Evolutionary conservation across 106 monocot genomes (phyloP).

Genomic region (Amphibolis antarctica): DNA sequence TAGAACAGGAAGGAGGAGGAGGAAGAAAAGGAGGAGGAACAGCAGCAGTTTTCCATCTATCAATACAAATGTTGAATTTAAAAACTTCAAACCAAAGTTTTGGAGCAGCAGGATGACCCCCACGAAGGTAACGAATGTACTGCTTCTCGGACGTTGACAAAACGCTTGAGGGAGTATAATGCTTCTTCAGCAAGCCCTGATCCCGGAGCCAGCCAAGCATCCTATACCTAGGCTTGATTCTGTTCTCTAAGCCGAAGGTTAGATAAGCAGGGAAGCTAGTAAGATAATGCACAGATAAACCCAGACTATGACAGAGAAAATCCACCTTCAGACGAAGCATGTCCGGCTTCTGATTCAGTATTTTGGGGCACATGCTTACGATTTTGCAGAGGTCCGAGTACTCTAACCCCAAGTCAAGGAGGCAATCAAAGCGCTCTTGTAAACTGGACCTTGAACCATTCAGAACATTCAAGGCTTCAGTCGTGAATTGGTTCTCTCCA

Average conservation of each 20-base stretch:
- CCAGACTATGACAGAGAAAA: constrained; percentile 45
- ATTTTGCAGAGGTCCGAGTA: constrained; percentile 51
- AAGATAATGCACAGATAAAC: constrained; percentile 48
- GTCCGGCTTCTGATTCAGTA: constrained; percentile 51
- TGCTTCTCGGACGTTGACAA: constrained; percentile 73
- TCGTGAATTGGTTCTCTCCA: constrained; percentile 51
- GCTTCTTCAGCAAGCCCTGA: constrained; percentile 43
- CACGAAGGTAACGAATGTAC: constrained; percentile 48
- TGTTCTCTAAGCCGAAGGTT: constrained; percentile 78
- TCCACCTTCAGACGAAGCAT: constrained; percentile 45
- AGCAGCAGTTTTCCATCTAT: neutral
- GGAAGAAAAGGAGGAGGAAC: too few relatives aligned
- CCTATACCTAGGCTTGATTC: constrained; percentile 61
- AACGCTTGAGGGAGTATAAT: constrained; percentile 57
- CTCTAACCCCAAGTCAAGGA: constrained; percentile 46
- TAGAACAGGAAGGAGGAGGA: too few relatives aligned
- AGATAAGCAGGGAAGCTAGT: constrained; percentile 57
- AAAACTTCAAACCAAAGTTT: constrained; percentile 80
- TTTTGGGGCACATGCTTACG: constrained; percentile 46
- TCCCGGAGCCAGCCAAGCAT: constrained; percentile 73
- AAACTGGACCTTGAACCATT: constrained; percentile 34
- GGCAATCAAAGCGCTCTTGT: constrained; percentile 62
- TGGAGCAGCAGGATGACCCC: constrained; percentile 78
- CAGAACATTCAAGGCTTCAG: constrained; percentile 11
- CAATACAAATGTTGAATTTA: constrained; percentile 9